phyloP scores from a whole-genome alignment of 1,284 basidiomycete genomes.

The Cutaneotrichosporon sp. region DNA sequence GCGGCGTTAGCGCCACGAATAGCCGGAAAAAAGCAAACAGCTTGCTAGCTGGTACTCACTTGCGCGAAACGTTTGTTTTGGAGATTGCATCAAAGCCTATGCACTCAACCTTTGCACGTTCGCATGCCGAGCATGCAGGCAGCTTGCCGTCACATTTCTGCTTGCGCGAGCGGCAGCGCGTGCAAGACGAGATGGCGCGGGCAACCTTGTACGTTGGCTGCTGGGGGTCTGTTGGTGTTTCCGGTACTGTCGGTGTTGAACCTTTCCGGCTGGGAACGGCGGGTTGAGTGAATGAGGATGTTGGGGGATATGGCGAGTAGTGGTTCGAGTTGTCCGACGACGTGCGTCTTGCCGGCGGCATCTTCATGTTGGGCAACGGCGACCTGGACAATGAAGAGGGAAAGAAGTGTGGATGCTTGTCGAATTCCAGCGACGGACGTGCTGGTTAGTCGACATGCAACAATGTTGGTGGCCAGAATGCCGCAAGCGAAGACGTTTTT shows the following conservation, averaged over 20 bases:
- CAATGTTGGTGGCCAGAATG: not conserved
- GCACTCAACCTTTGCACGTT: slow-evolving; percentile 49
- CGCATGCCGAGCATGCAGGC: slow-evolving; percentile 46
- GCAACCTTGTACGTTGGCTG: slow-evolving; percentile 42
- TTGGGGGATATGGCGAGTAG: slow-evolving; percentile 32
- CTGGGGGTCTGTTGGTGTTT: not conserved
- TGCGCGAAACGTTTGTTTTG: slow-evolving; percentile 50
- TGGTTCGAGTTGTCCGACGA: slow-evolving; percentile 15
- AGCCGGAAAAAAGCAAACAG: not conserved
- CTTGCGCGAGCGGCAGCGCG: slow-evolving; percentile 46
- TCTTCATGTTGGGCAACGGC: slow-evolving; percentile 23
- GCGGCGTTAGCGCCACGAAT: too few species aligned
- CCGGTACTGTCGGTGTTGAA: not conserved
- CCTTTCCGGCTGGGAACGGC: slow-evolving; percentile 6
- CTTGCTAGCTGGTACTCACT: slow-evolving; percentile 34
- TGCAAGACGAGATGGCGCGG: slow-evolving; percentile 48
- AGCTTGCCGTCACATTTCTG: slow-evolving; percentile 50
- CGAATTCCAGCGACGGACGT: not conserved
- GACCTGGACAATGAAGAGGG: not conserved
- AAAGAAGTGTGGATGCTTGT: not conserved
- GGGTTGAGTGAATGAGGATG: slow-evolving; percentile 19
- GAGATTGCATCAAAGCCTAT: slow-evolving; percentile 50
- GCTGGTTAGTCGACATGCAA: too few species aligned
- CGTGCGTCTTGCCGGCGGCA: slow-evolving; percentile 21
- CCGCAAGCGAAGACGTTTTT: not conserved